A percentile compares a stretch with the other conserved stretches of the same genome.
These are phyloP conservation scores for Quaeritorhiza haematococci DNA, from an alignment of 371 early-diverging fungal species.

Conservation along the genomic window DNA sequence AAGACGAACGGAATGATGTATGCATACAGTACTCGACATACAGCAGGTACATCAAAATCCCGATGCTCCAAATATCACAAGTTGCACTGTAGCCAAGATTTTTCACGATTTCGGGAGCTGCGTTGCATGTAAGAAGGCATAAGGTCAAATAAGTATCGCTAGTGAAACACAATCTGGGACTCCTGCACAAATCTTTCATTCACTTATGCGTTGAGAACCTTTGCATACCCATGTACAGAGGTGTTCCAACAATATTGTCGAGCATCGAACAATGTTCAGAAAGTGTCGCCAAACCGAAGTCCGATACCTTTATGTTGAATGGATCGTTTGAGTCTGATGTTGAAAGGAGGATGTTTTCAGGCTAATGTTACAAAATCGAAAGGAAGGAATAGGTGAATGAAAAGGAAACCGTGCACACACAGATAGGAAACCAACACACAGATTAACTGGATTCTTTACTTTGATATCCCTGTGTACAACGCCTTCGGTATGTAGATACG, in stretches of 20 bases:
- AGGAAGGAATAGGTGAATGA: background rate
- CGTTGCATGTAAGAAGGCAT: background rate
- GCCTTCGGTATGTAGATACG: slow-evolving; percentile 29
- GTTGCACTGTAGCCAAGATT: slow-evolving; percentile 33
- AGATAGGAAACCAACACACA: no score
- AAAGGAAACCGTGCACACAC: background rate
- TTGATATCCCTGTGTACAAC: slow-evolving; percentile 36
- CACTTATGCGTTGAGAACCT: background rate
- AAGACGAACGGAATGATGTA: background rate
- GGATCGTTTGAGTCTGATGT: slow-evolving; percentile 9
- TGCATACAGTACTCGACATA: slow-evolving; percentile 1
- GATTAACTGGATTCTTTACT: background rate
- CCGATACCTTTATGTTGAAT: slow-evolving; percentile 34
- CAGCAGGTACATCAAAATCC: slow-evolving; percentile 37
- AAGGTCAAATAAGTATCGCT: background rate
- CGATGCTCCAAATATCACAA: slow-evolving; percentile 43
- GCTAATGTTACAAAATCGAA: slow-evolving; percentile 8
- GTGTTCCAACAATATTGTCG: slow-evolving; percentile 35
- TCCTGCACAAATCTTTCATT: no score
- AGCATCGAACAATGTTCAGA: slow-evolving; percentile 32
- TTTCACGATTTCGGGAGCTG: slow-evolving; percentile 40
- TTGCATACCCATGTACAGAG: slow-evolving; percentile 28
- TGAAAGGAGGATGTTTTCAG: slow-evolving; percentile 31
- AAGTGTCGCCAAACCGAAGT: slow-evolving; percentile 38
- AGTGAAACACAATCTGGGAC: background rate